Evolutionary conservation across 208 protist genomes (phyloP), one percentile per base, ranked within the genome.

Genomic region (Acanthamoeba culbertsoni): DNA sequence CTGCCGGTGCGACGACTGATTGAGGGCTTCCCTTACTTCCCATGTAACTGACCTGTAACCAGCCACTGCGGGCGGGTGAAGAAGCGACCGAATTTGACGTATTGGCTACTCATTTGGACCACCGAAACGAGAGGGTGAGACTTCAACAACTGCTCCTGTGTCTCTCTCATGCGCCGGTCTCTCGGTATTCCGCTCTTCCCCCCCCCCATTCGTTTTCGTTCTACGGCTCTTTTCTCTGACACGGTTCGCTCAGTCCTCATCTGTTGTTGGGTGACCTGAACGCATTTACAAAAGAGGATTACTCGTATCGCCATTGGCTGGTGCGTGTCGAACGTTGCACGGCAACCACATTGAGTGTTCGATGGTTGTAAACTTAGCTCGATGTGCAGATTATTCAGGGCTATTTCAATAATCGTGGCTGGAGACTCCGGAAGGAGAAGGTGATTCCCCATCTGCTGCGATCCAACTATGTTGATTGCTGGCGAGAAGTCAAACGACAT

Each of bases 181-280:
- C 51, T 7, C 42, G 51, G 51, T 88, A 35, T n/a, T n/a, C n/a
- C n/a, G n/a, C n/a, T n/a, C n/a, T n/a, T n/a, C 71, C 20, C 16
- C 35, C n/a, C 46, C 71, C 12, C 7, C 35, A 7, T 82, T 12
- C 16, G 42, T 35, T 12, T 82, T 20, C 48, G 48, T 18, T 55
- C 48, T 8, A 23, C 48, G 48, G 48, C 31, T 43, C 62, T 28
- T n/a, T 40, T 7, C 12, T 7, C 62, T n/a, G n/a, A n/a, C n/a
- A n/a, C n/a, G n/a, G n/a, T n/a, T n/a, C 51, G 14, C 43, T 7
- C 43, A 82, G 71, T 6, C 71, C 71, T 6, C 43, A 55, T 37
- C 79, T 89, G 33, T 12, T 89, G 48, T 31, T 89, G 35, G 79
- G 79, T 16, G 79, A 89, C 33, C 40, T 89, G 26, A 89, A 89